phyloP scores from a whole-genome alignment of 768 basidiomycete genomes.

The Termitomyces sp. region DNA sequence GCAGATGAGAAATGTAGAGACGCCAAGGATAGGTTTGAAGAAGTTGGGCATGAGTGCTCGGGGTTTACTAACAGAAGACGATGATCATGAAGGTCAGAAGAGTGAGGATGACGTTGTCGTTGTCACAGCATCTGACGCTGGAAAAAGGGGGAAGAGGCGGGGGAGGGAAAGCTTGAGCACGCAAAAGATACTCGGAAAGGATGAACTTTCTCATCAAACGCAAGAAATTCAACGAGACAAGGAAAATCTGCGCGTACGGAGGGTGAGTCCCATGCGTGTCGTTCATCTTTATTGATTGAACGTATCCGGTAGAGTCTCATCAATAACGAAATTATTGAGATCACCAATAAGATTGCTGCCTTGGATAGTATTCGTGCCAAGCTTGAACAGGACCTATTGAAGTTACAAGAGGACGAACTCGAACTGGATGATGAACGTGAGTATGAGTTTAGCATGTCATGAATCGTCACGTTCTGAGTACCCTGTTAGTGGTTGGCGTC shows the following conservation, averaged over 20 bases:
- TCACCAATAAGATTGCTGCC: slow-evolving; percentile 83
- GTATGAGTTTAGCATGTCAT: too few relatives aligned
- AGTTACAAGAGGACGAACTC: slow-evolving; percentile 89
- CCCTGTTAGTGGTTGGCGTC: slow-evolving; percentile 76
- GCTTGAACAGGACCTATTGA: slow-evolving; percentile 77
- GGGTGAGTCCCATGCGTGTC: slow-evolving; percentile 43
- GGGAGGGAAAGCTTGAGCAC: slow-evolving; percentile 65
- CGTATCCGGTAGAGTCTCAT: slow-evolving; percentile 60
- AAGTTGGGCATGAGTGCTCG: slow-evolving; percentile 73
- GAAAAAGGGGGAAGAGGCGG: slow-evolving; percentile 41
- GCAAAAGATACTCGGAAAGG: slow-evolving; percentile 68
- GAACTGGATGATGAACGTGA: slow-evolving; percentile 94
- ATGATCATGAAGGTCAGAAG: slow-evolving; percentile 52
- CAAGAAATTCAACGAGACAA: slow-evolving; percentile 88
- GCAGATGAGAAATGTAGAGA: slow-evolving; percentile 75
- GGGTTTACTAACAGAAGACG: slow-evolving; percentile 59
- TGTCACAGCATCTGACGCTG: slow-evolving; percentile 37
- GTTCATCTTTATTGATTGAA: neutral
- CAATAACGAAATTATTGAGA: slow-evolving; percentile 81
- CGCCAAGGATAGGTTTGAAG: slow-evolving; percentile 72
- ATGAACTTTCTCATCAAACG: slow-evolving; percentile 79
- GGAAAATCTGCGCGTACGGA: slow-evolving; percentile 84
- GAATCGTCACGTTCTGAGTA: slow-evolving; percentile 5
- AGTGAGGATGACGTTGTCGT: slow-evolving; percentile 76
- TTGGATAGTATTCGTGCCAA: slow-evolving; percentile 76